These are phyloP conservation scores for Coemansia sp. DNA, from an alignment of 192 early-diverging fungal species.

Conservation along the genomic window DNA sequence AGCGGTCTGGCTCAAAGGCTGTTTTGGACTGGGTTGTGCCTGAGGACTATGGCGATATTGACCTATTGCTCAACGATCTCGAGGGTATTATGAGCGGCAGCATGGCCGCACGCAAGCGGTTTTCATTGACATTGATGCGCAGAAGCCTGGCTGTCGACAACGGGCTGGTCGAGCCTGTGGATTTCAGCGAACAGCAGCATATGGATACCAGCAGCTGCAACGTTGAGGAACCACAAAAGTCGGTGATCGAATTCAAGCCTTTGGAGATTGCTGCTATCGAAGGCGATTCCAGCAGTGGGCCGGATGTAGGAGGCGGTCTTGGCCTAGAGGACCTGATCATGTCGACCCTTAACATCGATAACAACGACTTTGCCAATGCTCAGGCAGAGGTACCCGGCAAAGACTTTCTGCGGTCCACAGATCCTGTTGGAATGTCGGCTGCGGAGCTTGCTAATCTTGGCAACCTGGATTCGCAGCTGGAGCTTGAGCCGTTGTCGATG, in stretches of 20 bases:
- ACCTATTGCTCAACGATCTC: constrained; percentile 39
- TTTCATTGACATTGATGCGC: constrained; percentile 45
- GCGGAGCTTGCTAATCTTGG: constrained; percentile 2
- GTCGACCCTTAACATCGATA: constrained; percentile 2
- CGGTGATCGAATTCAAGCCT: constrained; percentile 40
- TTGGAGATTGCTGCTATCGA: constrained; percentile 29
- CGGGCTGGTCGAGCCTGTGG: constrained; percentile 37
- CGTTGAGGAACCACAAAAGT: background rate
- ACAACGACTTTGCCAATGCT: background rate
- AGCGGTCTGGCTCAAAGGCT: constrained; percentile 50
- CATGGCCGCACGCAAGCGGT: constrained; percentile 43
- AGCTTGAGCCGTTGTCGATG: constrained; percentile 3
- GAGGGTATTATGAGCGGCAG: constrained; percentile 51
- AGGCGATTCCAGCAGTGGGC: background rate
- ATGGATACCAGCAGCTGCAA: background rate
- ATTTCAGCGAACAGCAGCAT: constrained; percentile 19
- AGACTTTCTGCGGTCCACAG: background rate
- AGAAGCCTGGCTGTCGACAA: constrained; percentile 42
- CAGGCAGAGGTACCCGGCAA: background rate
- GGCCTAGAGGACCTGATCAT: constrained; percentile 32
- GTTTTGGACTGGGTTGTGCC: constrained; percentile 33
- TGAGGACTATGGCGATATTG: constrained; percentile 50
- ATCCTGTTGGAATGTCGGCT: background rate
- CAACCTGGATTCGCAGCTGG: constrained; percentile 1
- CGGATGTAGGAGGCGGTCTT: constrained; percentile 4